These are phyloP conservation scores for Fusarium marasasianum DNA, from an alignment of 2,329 filamentous ascomycete genomes.

Conservation along the genomic window DNA sequence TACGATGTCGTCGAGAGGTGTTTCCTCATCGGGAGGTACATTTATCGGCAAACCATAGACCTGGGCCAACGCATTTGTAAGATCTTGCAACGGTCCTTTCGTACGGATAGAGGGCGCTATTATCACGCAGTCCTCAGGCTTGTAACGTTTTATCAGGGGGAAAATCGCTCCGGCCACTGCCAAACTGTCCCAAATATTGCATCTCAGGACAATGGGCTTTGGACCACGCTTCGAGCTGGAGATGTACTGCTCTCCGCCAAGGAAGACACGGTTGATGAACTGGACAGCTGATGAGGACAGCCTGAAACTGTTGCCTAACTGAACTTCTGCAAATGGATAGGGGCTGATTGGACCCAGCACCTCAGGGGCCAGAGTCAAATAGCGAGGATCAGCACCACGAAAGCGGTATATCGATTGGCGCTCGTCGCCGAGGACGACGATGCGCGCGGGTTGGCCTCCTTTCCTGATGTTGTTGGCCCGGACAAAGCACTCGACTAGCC, in stretches of 20 bases:
- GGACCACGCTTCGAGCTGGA: conserved; percentile 43
- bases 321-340: conserved; percentile 28
- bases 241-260: conserved; percentile 42
- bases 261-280: conserved; percentile 44
- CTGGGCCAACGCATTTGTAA: conserved; percentile 14
- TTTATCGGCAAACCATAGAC: conserved; percentile 31
- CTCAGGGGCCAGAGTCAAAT: conserved; percentile 38
- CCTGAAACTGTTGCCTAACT: conserved; percentile 42
- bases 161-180: conserved; percentile 29
- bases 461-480: conserved; percentile 27
- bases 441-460: conserved; percentile 21
- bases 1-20: conserved; percentile 37
- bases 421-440: conserved; percentile 46
- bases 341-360: conserved; percentile 33
- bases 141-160: conserved; percentile 35
- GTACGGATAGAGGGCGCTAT: conserved; percentile 12
- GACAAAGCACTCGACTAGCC: conserved; percentile 41
- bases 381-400: conserved; percentile 43
- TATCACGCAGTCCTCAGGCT: conserved; percentile 21
- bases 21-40: conserved; percentile 38
- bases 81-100: background rate
- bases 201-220: conserved; percentile 41
- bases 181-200: background rate
- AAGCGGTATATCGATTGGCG: conserved; percentile 45
- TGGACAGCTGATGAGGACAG: conserved; percentile 35